Percentiles rank a stretch among this genome's conserved stretches.
These are phyloP conservation scores for Myrica gale DNA, from an alignment of 306 rosid genomes.

Conservation along the genomic window DNA sequence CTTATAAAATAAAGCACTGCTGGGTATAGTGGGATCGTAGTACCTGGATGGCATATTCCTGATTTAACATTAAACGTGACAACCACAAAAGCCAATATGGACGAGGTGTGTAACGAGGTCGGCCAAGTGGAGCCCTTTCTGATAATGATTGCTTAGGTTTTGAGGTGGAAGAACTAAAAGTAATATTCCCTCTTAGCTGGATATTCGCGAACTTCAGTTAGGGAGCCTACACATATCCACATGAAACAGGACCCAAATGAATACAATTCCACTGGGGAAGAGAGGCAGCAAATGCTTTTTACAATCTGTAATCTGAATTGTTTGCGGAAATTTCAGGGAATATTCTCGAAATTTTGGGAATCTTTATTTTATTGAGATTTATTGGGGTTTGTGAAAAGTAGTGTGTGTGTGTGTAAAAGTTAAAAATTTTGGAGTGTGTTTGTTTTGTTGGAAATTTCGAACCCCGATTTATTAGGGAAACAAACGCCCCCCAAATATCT, in stretches of 20 bases:
- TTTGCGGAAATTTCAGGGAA: too few species aligned
- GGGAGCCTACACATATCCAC: not conserved
- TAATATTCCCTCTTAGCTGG: conserved; percentile 26
- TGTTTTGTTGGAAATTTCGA: too few species aligned
- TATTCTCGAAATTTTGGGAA: too few species aligned
- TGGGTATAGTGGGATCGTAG: not conserved
- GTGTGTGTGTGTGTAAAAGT: too few species aligned
- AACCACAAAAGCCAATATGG: not conserved
- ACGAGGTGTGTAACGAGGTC: conserved; percentile 3
- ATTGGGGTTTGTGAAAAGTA: too few species aligned
- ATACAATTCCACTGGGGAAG: not conserved
- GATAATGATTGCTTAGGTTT: conserved; percentile 26
- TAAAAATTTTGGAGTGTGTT: too few species aligned
- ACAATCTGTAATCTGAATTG: too few species aligned
- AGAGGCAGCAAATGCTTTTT: not conserved
- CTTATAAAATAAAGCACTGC: not conserved
- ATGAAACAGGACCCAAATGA: not conserved
- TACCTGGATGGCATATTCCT: not conserved
- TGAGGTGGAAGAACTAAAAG: conserved; percentile 27
- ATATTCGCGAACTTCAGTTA: conserved; percentile 14
- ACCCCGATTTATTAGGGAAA: too few species aligned
- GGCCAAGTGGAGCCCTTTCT: conserved; percentile 41
- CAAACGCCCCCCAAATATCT: too few species aligned
- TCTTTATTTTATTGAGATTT: too few species aligned
- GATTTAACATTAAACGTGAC: not conserved